These are phyloP conservation scores for Alternaria conjuncta DNA, from an alignment of 2,329 filamentous ascomycete species.

Conservation along the genomic window DNA sequence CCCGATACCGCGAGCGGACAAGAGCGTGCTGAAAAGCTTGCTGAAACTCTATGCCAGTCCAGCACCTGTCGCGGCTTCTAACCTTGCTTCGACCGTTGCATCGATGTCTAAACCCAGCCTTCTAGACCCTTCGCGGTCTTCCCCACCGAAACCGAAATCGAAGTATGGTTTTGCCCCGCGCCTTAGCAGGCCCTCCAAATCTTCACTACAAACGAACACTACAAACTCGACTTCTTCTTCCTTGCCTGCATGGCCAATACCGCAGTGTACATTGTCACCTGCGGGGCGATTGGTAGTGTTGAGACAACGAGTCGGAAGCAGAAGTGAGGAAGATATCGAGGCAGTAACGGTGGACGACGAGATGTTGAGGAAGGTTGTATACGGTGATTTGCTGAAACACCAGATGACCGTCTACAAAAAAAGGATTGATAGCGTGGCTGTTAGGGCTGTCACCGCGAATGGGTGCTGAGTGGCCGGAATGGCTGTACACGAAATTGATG, in stretches of 20 bases:
- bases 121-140: conserved; percentile 6
- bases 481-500: conserved; percentile 1
- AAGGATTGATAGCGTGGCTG: conserved; percentile 73
- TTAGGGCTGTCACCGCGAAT: conserved; percentile 67
- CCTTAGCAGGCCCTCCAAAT: conserved; percentile 29
- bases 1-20: conserved; percentile 78
- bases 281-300: conserved; percentile 74
- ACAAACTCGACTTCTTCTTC: conserved; percentile 41
- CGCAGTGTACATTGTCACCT: conserved; percentile 70
- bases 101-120: conserved; percentile 37
- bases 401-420: conserved; percentile 78
- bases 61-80: conserved; percentile 50
- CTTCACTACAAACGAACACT: conserved; percentile 30
- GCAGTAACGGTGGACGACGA: conserved; percentile 73
- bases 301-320: conserved; percentile 49
- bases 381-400: conserved; percentile 82
- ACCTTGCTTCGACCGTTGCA: conserved; percentile 22
- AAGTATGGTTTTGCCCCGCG: conserved; percentile 14
- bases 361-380: conserved; percentile 72
- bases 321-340: conserved; percentile 61
- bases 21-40: conserved; percentile 74
- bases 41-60: conserved; percentile 73
- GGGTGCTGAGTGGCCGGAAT: conserved; percentile 9
- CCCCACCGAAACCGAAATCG: conserved; percentile 21
- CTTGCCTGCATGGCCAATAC: conserved; percentile 67